Evolutionary conservation across 2,329 filamentous ascomycete species (phyloP), one percentile per base, ranked within the genome.

Genomic region (Aureobasidium sp.): DNA sequence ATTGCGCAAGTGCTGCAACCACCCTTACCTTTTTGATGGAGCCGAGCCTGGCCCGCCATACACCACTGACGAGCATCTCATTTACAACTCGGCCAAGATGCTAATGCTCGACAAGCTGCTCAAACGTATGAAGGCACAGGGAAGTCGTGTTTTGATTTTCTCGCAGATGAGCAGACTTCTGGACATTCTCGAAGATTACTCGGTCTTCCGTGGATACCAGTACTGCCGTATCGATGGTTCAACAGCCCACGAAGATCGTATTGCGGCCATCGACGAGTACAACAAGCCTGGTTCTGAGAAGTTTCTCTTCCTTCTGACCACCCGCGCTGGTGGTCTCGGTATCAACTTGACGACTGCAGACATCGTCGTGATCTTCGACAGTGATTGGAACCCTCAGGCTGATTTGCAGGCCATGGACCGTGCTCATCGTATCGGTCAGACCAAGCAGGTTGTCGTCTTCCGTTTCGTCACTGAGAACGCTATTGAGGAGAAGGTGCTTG

Each of bases 321-420:
- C 94, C 42, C 87, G 94, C 76, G 94, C 94, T 62, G 94, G 94
- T 80, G 94, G 94, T 69, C 78, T 99, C 60, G 94, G 94, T 70
- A 99, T 99, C 80, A 99, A 99, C 73, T 78, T 99, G 71, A 99
- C 94, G 0, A 88, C 84, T 64, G 94, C 94, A 61, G 94, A 99
- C 69, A 96, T 97, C 70, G 94, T 99, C 62, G 85, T 99, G 34
- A 84, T 99, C 7, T 99, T 94, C 71, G 94, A 99, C 74, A 97
- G 92, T 69, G 94, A 99, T 73, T 99, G 94, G 94, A 97, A 97
- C 70, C 94, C 94, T 10, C 94, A 99, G 75, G 94, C 94, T 21
- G 94, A 99, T 85, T 78, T 99, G 63, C 94, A 99, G 75, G 94
- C 94, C 61, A 99, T 99, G 94, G 94, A 99, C 71, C 90, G 94